Evolutionary conservation across 306 rosid species (phyloP).

Genomic region (Rosa persica): DNA sequence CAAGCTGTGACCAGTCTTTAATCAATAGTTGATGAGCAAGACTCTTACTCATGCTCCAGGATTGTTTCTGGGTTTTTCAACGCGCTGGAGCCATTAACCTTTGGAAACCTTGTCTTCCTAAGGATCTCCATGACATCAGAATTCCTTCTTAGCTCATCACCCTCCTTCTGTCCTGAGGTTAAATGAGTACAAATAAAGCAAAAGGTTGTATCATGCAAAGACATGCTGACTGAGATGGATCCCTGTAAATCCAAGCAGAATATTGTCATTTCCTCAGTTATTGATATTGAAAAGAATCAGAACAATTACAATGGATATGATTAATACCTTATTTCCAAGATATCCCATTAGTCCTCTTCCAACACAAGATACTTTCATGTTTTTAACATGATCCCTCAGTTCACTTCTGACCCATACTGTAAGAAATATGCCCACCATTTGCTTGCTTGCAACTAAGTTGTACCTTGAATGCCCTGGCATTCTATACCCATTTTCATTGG

Average conservation of each 20-base stretch:
- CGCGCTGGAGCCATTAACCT: slow-evolving; percentile 61
- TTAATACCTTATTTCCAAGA: slow-evolving; percentile 92
- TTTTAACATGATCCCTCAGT: slow-evolving; percentile 74
- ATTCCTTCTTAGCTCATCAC: slow-evolving; percentile 95
- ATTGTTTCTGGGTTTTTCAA: slow-evolving; percentile 96
- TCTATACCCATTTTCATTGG: slow-evolving; percentile 78
- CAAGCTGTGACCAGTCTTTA: neutral
- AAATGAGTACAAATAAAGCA: slow-evolving; percentile 95
- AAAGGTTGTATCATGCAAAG: slow-evolving; percentile 90
- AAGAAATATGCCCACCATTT: slow-evolving; percentile 98
- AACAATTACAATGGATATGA: slow-evolving; percentile 8
- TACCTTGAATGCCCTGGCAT: slow-evolving; percentile 82
- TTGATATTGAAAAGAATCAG: neutral
- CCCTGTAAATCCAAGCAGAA: slow-evolving; percentile 66
- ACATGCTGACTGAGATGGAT: slow-evolving; percentile 94
- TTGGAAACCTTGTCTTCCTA: slow-evolving; percentile 91
- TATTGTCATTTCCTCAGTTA: slow-evolving; percentile 16
- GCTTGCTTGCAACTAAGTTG: slow-evolving; percentile 97
- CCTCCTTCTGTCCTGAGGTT: slow-evolving; percentile 97
- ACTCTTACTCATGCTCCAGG: slow-evolving; percentile 91
- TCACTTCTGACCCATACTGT: slow-evolving; percentile 96
- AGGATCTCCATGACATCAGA: slow-evolving; percentile 95
- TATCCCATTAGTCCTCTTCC: slow-evolving; percentile 99
- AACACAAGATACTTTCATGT: slow-evolving; percentile 95
- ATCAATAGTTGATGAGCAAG: slow-evolving; percentile 19